phyloP scores from a whole-genome alignment of 371 early-diverging fungal species.

The Rhizopus microsporus region DNA sequence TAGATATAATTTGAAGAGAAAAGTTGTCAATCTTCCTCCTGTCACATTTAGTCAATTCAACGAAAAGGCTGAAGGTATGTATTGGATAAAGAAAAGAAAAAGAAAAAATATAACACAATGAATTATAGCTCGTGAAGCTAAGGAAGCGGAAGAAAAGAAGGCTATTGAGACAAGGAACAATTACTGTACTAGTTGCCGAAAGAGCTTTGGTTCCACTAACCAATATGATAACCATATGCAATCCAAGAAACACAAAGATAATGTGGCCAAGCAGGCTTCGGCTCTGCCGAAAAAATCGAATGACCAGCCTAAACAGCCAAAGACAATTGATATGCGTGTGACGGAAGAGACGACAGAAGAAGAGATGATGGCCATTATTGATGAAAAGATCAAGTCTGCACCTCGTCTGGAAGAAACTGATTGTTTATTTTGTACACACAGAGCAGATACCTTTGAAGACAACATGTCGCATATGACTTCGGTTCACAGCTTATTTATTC shows the following conservation, averaged over 20 bases:
- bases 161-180: constrained; percentile 31
- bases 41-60: constrained; percentile 72
- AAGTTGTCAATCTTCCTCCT: constrained; percentile 81
- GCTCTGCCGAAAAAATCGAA: constrained; percentile 16
- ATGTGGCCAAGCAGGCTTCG: constrained; percentile 45
- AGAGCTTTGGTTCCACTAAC: constrained; percentile 77
- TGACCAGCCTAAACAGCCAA: constrained; percentile 17
- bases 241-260: constrained; percentile 93
- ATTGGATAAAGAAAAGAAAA: background rate
- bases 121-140: constrained; percentile 32
- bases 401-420: constrained; percentile 67
- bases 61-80: constrained; percentile 45
- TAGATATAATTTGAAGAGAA: constrained; percentile 86
- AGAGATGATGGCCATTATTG: constrained; percentile 59
- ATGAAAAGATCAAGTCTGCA: constrained; percentile 72
- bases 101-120: background rate
- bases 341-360: constrained; percentile 52
- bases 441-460: constrained; percentile 68
- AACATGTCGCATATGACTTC: constrained; percentile 92
- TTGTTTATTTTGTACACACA: constrained; percentile 83
- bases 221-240: constrained; percentile 84
- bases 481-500: constrained; percentile 92
- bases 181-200: constrained; percentile 53
- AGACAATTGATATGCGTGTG: constrained; percentile 45
- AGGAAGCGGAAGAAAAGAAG: constrained; percentile 24